Conservation (phyloP, 2,329 filamentous ascomycete species). For the Colletotrichum acutatum region DNA sequence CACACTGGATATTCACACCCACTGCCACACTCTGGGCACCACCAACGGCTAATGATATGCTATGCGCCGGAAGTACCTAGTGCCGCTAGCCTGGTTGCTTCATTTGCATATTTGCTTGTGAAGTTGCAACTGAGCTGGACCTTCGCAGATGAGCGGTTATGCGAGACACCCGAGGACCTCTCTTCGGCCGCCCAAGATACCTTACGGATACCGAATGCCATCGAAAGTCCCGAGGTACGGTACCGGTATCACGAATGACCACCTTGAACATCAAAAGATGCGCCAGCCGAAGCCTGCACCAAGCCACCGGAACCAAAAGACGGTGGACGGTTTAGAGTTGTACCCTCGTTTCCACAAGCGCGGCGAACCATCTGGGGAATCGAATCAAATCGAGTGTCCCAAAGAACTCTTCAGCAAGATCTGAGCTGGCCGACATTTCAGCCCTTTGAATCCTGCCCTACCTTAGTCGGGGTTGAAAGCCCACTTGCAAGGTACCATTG, state of each 20-base stretch:
- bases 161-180: slow-evolving; percentile 30
- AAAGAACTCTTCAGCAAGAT: slow-evolving; percentile 15
- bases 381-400: neutral
- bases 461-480: neutral
- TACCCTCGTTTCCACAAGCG: slow-evolving; percentile 21
- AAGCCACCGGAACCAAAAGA: neutral
- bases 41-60: neutral
- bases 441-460: slow-evolving; percentile 3
- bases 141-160: slow-evolving; percentile 20
- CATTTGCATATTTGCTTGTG: slow-evolving; percentile 19
- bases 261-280: neutral
- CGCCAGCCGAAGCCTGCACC: neutral
- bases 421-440: slow-evolving; percentile 4
- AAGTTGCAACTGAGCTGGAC: slow-evolving; percentile 1
- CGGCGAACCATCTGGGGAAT: slow-evolving; percentile 24
- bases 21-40: neutral
- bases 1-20: neutral
- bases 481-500: neutral
- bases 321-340: slow-evolving; percentile 23
- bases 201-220: neutral
- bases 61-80: neutral
- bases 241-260: neutral
- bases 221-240: neutral
- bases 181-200: slow-evolving; percentile 1
- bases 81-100: neutral